A percentile compares a stretch with the other conserved stretches of the same genome.
These are phyloP conservation scores for Musa schizocarpa DNA, from an alignment of 176 grass and related monocot species.

Conservation along the genomic window DNA sequence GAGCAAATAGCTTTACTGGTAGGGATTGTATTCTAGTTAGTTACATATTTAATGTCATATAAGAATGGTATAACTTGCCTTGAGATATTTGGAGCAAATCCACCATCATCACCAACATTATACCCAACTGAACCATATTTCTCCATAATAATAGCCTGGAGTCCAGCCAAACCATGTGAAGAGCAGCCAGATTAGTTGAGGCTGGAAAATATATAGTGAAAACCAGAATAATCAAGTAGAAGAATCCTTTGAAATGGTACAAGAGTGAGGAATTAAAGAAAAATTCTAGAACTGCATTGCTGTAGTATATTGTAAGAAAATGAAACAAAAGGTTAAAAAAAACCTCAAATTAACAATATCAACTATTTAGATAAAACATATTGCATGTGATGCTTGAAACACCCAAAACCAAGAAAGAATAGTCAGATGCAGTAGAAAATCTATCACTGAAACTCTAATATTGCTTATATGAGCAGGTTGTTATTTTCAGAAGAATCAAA, in stretches of 20 bases:
- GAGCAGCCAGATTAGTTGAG: not conserved
- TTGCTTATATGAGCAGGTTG: not conserved
- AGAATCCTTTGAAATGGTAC: not conserved
- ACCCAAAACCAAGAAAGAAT: not conserved
- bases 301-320: not conserved
- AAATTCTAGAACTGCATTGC: not conserved
- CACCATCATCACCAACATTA: slow-evolving; percentile 82
- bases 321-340: no score
- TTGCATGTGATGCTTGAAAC: not conserved
- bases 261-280: not conserved
- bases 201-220: not conserved
- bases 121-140: slow-evolving; percentile 54
- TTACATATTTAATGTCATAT: not conserved
- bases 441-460: not conserved
- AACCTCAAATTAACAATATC: not conserved
- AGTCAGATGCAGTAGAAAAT: not conserved
- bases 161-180: not conserved
- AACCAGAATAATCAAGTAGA: not conserved
- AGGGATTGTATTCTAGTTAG: not conserved
- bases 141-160: slow-evolving; percentile 68
- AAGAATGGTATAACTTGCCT: slow-evolving; percentile 46
- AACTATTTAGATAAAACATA: not conserved
- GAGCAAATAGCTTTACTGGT: not conserved
- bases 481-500: not conserved
- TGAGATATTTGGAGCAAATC: slow-evolving; percentile 94